These are phyloP conservation scores for Smittium mucronatum DNA, from an alignment of 371 early-diverging fungal genomes.

Conservation along the genomic window DNA sequence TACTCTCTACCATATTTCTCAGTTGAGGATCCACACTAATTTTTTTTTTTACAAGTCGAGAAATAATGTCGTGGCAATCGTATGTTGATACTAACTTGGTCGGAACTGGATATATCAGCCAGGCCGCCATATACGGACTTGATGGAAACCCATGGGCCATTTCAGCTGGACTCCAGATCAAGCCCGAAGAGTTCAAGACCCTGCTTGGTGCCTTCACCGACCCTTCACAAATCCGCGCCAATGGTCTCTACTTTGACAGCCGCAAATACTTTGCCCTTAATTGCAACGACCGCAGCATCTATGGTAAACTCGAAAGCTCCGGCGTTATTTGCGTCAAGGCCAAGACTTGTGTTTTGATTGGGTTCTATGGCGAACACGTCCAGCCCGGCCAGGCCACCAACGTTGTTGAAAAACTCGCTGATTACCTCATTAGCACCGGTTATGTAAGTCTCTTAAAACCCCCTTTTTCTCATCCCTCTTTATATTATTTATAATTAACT, in stretches of 20 bases:
- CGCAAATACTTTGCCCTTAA: slow-evolving; percentile 41
- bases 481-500: neutral
- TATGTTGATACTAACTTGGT: slow-evolving; percentile 13
- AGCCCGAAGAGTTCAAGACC: slow-evolving; percentile 24
- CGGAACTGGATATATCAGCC: slow-evolving; percentile 8
- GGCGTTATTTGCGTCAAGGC: slow-evolving; percentile 11
- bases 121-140: slow-evolving; percentile 15
- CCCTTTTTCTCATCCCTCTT: no score
- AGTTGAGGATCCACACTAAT: no score
- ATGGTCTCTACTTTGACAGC: slow-evolving; percentile 35
- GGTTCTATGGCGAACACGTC: slow-evolving; percentile 8
- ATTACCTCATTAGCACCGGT: slow-evolving; percentile 7
- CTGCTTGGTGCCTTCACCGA: slow-evolving; percentile 37
- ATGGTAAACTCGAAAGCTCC: slow-evolving; percentile 39
- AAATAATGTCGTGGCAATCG: slow-evolving; percentile 15
- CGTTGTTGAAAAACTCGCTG: slow-evolving; percentile 11
- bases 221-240: slow-evolving; percentile 34
- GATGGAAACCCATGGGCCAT: slow-evolving; percentile 14
- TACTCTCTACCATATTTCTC: no score
- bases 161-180: slow-evolving; percentile 11
- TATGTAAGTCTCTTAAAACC: slow-evolving; percentile 8
- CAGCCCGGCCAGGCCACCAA: slow-evolving; percentile 9
- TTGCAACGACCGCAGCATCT: slow-evolving; percentile 40
- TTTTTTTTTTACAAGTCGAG: no score
- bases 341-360: slow-evolving; percentile 7